Conservation (phyloP, 352 stramenopile genomes). For the Globisporangium takayamanum region DNA sequence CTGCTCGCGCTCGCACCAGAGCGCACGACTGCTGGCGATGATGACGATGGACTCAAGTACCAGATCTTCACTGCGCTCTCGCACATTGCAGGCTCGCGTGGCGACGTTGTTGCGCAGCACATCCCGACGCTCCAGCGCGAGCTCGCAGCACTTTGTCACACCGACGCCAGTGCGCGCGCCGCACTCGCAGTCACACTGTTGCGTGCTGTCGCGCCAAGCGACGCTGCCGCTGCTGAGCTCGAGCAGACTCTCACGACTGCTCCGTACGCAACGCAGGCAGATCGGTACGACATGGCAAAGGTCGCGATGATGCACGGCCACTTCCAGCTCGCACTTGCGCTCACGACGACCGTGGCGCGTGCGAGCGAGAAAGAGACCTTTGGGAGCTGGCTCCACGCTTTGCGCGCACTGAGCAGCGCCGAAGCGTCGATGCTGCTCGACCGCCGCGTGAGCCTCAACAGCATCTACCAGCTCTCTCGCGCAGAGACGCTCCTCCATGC, state of each 20-base stretch:
- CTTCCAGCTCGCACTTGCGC: conserved; percentile 19
- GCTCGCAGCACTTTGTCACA: not conserved
- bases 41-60: not conserved
- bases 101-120: not conserved
- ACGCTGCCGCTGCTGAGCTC: not conserved
- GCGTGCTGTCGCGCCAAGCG: not conserved
- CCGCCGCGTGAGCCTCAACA: conserved; percentile 21
- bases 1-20: not conserved
- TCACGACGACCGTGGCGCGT: conserved; percentile 21
- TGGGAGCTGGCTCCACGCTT: conserved; percentile 36
- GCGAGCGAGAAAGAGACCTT: conserved; percentile 34
- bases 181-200: not conserved
- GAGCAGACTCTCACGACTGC: not conserved
- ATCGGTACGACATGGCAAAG: conserved; percentile 42
- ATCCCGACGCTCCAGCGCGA: not conserved
- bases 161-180: not conserved
- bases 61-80: not conserved
- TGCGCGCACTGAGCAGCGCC: conserved; percentile 27
- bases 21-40: not conserved
- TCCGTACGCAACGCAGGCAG: conserved; percentile 23
- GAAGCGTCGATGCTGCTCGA: conserved; percentile 22
- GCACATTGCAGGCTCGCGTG: not conserved
- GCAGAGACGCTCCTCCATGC: conserved; percentile 28
- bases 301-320: conserved; percentile 32
- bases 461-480: conserved; percentile 19